Evolutionary conservation across 768 basidiomycete species (phyloP).

Genomic region (Hortiboletus campestris): DNA sequence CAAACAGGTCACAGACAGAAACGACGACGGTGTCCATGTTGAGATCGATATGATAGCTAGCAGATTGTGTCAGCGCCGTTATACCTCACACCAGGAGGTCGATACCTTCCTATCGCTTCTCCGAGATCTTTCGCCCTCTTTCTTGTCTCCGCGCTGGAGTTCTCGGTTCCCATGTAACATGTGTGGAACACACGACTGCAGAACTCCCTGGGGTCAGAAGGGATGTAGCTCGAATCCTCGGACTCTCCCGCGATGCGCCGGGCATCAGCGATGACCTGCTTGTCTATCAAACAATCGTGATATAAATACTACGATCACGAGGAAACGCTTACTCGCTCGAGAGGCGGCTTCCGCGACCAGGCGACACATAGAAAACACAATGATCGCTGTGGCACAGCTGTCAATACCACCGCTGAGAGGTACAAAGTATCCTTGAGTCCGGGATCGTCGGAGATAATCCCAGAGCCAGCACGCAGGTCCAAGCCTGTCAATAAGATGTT

Average conservation of each 20-base stretch:
- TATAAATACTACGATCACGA: neutral
- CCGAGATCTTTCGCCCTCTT: slow-evolving; percentile 83
- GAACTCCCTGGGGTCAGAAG: slow-evolving; percentile 86
- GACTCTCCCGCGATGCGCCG: slow-evolving; percentile 85
- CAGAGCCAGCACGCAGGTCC: slow-evolving; percentile 99
- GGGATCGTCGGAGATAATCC: slow-evolving; percentile 95
- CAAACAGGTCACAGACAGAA: slow-evolving; percentile 79
- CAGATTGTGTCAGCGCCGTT: neutral
- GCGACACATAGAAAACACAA: slow-evolving; percentile 95
- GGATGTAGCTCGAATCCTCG: slow-evolving; percentile 77
- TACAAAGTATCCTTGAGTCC: slow-evolving; percentile 92
- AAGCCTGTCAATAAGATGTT: slow-evolving; percentile 48
- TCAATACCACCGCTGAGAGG: slow-evolving; percentile 97
- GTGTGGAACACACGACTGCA: slow-evolving; percentile 89
- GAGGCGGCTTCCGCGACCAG: slow-evolving; percentile 79
- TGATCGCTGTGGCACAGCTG: slow-evolving; percentile 94
- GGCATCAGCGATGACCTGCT: slow-evolving; percentile 88
- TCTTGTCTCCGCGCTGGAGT: slow-evolving; percentile 86
- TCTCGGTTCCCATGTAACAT: slow-evolving; percentile 99
- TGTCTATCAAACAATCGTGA: slow-evolving; percentile 43
- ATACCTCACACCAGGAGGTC: neutral
- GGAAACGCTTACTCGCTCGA: slow-evolving; percentile 55
- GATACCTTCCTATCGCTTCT: slow-evolving; percentile 85
- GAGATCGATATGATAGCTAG: slow-evolving; percentile 88
- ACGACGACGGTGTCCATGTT: slow-evolving; percentile 95